Percentiles rank a stretch among this genome's conserved stretches.
Conservation (phyloP, 2,329 filamentous ascomycete species). For the Nemania sp. region DNA sequence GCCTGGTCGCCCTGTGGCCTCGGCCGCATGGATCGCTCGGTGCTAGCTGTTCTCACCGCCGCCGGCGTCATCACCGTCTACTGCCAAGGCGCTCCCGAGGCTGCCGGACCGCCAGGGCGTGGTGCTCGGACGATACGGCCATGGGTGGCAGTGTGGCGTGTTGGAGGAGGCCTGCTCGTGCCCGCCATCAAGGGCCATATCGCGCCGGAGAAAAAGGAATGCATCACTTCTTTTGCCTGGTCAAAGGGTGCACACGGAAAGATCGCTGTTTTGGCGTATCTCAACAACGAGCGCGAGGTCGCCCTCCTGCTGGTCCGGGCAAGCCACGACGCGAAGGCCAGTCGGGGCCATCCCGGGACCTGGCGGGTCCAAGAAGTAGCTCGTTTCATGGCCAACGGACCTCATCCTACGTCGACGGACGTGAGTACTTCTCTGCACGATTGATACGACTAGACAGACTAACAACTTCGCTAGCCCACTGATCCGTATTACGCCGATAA, state of each 20-base stretch:
- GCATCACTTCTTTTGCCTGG: constrained; percentile 58
- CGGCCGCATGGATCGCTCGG: constrained; percentile 56
- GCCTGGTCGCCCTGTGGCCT: constrained; percentile 63
- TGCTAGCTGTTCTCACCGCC: constrained; percentile 55
- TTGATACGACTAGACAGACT: not conserved
- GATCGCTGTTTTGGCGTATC: constrained; percentile 53
- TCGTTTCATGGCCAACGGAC: constrained; percentile 52
- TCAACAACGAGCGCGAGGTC: constrained; percentile 54
- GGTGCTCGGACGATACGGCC: constrained; percentile 47
- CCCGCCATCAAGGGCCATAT: constrained; percentile 45
- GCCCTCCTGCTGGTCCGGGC: constrained; percentile 54
- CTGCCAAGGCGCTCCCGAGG: constrained; percentile 49
- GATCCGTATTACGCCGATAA: constrained; percentile 55
- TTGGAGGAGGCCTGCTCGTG: constrained; percentile 56
- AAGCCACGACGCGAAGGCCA: constrained; percentile 33
- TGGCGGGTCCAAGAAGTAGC: constrained; percentile 57
- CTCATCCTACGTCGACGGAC: constrained; percentile 42
- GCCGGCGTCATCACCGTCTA: constrained; percentile 55
- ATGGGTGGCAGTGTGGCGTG: constrained; percentile 60
- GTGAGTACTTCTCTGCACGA: constrained; percentile 33
- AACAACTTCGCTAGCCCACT: constrained; percentile 19
- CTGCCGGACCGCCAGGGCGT: constrained; percentile 32
- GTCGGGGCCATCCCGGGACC: constrained; percentile 27
- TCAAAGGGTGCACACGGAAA: constrained; percentile 47
- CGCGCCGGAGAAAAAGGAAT: constrained; percentile 38